A percentile compares a stretch with the other conserved stretches of the same genome.
These are phyloP conservation scores for Ophiostoma novo-ulmi DNA, from an alignment of 2,329 filamentous ascomycete genomes.

Conservation along the genomic window DNA sequence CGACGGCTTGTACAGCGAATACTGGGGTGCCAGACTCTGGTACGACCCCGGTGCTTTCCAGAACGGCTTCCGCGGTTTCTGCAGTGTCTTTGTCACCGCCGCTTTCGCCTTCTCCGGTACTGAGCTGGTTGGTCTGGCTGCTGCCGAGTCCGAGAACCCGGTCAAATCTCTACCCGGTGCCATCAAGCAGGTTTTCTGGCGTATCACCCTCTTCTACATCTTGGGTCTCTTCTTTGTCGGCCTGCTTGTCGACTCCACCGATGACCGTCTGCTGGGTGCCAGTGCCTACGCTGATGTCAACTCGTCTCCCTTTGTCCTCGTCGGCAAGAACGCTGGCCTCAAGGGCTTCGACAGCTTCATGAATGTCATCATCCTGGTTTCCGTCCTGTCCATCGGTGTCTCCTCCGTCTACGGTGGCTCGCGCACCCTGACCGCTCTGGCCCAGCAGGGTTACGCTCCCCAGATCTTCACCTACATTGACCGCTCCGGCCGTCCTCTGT, in stretches of 20 bases:
- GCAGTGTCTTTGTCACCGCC: conserved; percentile 65
- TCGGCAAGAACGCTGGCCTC: conserved; percentile 50
- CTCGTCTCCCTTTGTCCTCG: conserved; percentile 55
- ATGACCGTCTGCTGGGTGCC: conserved; percentile 43
- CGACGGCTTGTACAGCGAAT: conserved; percentile 41
- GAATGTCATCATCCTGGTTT: conserved; percentile 55
- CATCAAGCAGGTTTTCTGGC: conserved; percentile 70
- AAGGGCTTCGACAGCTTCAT: conserved; percentile 51
- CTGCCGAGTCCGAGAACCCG: conserved; percentile 65
- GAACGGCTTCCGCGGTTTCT: conserved; percentile 70
- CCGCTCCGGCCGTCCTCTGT: conserved; percentile 51
- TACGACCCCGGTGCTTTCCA: conserved; percentile 54
- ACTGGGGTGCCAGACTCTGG: conserved; percentile 49
- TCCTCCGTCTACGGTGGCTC: conserved; percentile 56
- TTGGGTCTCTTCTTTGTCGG: conserved; percentile 50
- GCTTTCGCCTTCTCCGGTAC: conserved; percentile 70
- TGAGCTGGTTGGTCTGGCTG: conserved; percentile 68
- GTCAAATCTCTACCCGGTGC: conserved; percentile 70
- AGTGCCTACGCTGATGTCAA: conserved; percentile 43
- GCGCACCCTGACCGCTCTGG: conserved; percentile 54
- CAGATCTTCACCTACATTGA: conserved; percentile 54
- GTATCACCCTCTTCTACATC: conserved; percentile 52
- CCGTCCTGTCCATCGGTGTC: conserved; percentile 55
- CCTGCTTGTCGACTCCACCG: conserved; percentile 44
- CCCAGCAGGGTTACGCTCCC: conserved; percentile 56